Base-by-base conservation (phyloP, 2,329 filamentous ascomycete genomes). In the Eutypa lata region DNA sequence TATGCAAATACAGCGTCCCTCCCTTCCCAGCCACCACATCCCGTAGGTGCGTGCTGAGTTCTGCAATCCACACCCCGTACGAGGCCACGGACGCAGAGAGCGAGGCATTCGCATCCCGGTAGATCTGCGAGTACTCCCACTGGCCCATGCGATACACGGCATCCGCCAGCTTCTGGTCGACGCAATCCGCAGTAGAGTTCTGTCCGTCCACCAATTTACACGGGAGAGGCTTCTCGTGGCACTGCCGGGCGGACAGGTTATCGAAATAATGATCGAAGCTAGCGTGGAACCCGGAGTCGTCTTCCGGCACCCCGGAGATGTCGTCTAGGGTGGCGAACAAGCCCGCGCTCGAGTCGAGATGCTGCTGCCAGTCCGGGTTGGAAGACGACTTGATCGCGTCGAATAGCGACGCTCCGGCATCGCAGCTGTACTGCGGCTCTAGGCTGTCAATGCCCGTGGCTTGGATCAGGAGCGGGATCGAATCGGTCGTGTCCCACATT, bases 201-300 rank as follows among this genome's bases (percentile, higher is more conserved):
- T 61, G 61, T 57, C 70, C 71, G 53, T 69, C 57, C 18, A 76
- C 69, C 7, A 79, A 68, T 56, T 80, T 82, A 71, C 89, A 93
- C 0, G 89, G 90, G 0, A 92, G 73, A 0, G 88, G 81, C 62
- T 88, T 89, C 18, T 70, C 73, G 65, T 94, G 89, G 67, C 90
- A 94, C 65, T 91, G 86, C 0, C 89, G 80, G 0, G 89, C 86
- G 0, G 88, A 91, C 1, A 94, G 78, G 63, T 91, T 94, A 67
- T 94, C 90, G 62, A 86, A 94, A 73, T 94, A 94, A 69, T 91
- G 90, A 65, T 94, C 90, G 61, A 88, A 86, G 50, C 80, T 86
- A 40, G 71, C 76, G 64, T 93, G 89, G 75, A 90, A 94, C 3
- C 77, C 86, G 0, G 66, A 64, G 54, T 85, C 79, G 33, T 69